These are phyloP conservation scores for Trypanosoma scelopori DNA, from an alignment of 208 protist species.

Conservation along the genomic window DNA sequence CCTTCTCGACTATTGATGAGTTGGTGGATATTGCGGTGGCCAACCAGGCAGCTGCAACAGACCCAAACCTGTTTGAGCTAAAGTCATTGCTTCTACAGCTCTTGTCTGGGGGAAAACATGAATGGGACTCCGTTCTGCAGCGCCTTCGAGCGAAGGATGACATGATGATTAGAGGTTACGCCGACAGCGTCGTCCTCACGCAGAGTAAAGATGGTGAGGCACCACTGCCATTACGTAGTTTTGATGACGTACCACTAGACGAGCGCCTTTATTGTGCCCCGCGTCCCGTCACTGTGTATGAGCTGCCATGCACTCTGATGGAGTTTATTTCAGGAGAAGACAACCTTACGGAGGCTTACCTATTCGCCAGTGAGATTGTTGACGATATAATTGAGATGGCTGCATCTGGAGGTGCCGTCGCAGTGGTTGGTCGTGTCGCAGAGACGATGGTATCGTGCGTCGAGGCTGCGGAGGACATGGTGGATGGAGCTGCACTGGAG, in stretches of 20 bases:
- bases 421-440: conserved; percentile 11
- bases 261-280: not conserved
- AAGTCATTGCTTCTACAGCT: conserved; percentile 28
- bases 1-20: conserved; percentile 23
- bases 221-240: conserved; percentile 19
- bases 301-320: conserved; percentile 34
- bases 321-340: conserved; percentile 30
- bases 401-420: conserved; percentile 4
- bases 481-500: conserved; percentile 27
- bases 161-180: conserved; percentile 22
- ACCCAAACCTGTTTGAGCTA: conserved; percentile 25
- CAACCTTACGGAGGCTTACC: conserved; percentile 11
- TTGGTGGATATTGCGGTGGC: conserved; percentile 33
- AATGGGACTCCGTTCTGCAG: conserved; percentile 20
- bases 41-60: conserved; percentile 27
- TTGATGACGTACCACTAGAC: conserved; percentile 30
- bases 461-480: conserved; percentile 27
- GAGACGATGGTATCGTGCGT: conserved; percentile 34
- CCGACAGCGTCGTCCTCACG: not conserved
- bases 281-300: conserved; percentile 29
- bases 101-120: not conserved
- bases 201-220: not conserved
- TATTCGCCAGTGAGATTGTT: conserved; percentile 30
- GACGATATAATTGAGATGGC: conserved; percentile 33
- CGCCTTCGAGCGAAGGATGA: conserved; percentile 25